These are phyloP conservation scores for Xenoacremonium recifei DNA, from an alignment of 2,329 filamentous ascomycete species.

Conservation along the genomic window DNA sequence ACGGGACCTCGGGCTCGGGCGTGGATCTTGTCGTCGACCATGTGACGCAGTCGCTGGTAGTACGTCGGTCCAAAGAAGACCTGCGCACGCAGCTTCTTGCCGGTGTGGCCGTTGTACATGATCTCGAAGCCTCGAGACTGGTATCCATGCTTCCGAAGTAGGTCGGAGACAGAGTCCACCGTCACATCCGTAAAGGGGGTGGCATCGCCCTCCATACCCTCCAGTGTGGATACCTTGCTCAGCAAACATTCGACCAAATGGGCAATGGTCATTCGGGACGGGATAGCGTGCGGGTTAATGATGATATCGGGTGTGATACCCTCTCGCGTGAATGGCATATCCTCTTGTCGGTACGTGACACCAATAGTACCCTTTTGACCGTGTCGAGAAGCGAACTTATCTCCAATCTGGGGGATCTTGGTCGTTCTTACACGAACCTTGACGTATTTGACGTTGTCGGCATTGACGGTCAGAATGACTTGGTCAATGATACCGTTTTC, in stretches of 20 bases:
- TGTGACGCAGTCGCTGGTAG: constrained; percentile 97
- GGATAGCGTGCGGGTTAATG: constrained; percentile 99
- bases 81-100: constrained; percentile 87
- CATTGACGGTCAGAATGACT: constrained; percentile 90
- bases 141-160: constrained; percentile 87
- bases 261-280: constrained; percentile 99
- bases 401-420: constrained; percentile 96
- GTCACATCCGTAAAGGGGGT: constrained; percentile 98
- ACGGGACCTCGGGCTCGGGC: constrained; percentile 95
- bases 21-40: constrained; percentile 99
- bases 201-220: constrained; percentile 94
- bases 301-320: constrained; percentile 93
- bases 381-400: constrained; percentile 99
- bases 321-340: constrained; percentile 96
- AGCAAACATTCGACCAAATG: constrained; percentile 99
- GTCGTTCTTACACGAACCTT: constrained; percentile 97
- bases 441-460: constrained; percentile 91
- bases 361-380: constrained; percentile 99
- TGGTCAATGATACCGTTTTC: constrained; percentile 96
- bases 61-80: constrained; percentile 98
- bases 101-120: constrained; percentile 98
- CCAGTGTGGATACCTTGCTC: constrained; percentile 90
- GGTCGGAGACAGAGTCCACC: constrained; percentile 84
- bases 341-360: constrained; percentile 95
- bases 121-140: constrained; percentile 97